Evolutionary conservation across 768 basidiomycete genomes (phyloP).

Genomic region (Boletales sp.): DNA sequence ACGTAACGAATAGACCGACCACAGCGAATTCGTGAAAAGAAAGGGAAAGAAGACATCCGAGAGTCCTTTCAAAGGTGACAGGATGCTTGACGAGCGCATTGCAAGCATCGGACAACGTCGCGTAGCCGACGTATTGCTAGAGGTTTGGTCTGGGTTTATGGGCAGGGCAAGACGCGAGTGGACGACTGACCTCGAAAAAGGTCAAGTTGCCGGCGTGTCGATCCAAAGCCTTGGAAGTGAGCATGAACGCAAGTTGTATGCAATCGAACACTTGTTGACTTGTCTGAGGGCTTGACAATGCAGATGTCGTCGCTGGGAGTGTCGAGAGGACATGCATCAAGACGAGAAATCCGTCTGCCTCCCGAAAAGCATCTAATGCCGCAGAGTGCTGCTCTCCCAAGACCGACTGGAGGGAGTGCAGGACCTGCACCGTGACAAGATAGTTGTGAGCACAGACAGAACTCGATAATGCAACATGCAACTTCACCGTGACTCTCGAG

Average conservation of each 20-base stretch:
- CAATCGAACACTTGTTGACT: constrained; percentile 47
- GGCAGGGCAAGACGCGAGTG: constrained; percentile 24
- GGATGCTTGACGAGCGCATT: constrained; percentile 46
- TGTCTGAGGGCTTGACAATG: constrained; percentile 28
- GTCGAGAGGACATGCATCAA: constrained; percentile 71
- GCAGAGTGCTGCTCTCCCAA: constrained; percentile 63
- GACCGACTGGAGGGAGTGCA: constrained; percentile 64
- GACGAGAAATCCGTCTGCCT: constrained; percentile 76
- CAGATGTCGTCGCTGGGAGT: constrained; percentile 33
- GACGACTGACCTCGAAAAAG: constrained; percentile 61
- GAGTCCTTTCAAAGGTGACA: constrained; percentile 47
- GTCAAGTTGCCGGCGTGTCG: constrained; percentile 51
- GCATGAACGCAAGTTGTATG: constrained; percentile 57
- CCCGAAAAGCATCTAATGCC: constrained; percentile 75
- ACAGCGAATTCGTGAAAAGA: constrained; percentile 62
- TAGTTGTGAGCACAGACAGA: neutral
- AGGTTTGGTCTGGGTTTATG: neutral
- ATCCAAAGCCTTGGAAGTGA: constrained; percentile 62
- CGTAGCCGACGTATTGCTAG: constrained; percentile 53
- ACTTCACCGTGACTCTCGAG: constrained; percentile 52
- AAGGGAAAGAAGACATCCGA: constrained; percentile 68
- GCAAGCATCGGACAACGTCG: constrained; percentile 58
- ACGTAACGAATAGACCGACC: constrained; percentile 48
- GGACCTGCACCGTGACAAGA: constrained; percentile 45
- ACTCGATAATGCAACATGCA: neutral